These are phyloP conservation scores for Phycomyces blakesleeanus DNA, from an alignment of 192 early-diverging fungal genomes.

Conservation along the genomic window DNA sequence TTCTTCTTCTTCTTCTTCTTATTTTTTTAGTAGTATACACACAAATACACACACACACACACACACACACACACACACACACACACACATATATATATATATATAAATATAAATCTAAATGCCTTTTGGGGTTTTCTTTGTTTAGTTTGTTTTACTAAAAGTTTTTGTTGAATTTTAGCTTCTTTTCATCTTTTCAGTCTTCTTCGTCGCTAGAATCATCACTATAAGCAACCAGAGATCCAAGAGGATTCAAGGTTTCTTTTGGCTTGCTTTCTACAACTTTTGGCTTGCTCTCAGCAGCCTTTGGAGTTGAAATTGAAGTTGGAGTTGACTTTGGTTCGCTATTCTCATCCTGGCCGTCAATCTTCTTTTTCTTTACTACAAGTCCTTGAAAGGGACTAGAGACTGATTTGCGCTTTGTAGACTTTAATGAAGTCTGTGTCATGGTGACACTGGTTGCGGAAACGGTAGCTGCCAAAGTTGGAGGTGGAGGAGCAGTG, in stretches of 20 bases:
- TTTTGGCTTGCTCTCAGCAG: background rate
- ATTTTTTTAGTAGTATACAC: no score
- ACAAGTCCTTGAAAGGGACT: background rate
- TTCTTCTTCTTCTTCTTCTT: no score
- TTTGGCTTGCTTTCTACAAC: background rate
- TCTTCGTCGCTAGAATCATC: conserved; percentile 22
- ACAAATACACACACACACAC: no score
- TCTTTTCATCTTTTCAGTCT: background rate
- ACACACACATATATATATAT: no score
- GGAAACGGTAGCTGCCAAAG: background rate
- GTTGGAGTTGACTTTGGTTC: background rate
- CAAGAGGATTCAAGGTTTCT: background rate
- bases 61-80: no score
- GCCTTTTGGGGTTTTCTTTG: no score
- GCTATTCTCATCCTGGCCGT: background rate
- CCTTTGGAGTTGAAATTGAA: background rate
- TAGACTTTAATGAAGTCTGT: background rate
- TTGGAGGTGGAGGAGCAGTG: conserved; percentile 3
- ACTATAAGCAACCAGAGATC: conserved; percentile 20
- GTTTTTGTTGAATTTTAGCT: no score
- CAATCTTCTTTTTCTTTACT: conserved; percentile 12
- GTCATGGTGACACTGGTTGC: background rate
- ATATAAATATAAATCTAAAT: no score
- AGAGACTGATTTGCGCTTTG: conserved; percentile 1
- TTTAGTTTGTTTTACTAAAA: no score